phyloP scores from a whole-genome alignment of 441 rosid genomes.

The Populus hybrid region DNA sequence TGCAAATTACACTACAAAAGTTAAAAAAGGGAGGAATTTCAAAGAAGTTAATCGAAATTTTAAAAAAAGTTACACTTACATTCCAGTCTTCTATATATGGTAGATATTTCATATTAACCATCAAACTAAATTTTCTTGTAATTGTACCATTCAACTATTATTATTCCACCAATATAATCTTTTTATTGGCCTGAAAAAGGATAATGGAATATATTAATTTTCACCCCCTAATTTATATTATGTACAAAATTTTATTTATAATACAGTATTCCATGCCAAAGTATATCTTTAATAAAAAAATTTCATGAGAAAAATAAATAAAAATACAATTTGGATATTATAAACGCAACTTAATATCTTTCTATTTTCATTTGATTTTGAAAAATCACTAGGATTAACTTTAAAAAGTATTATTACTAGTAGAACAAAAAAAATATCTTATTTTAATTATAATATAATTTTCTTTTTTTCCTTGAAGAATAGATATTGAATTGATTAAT shows the following conservation, averaged over 20 bases:
- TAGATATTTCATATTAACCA: not conserved
- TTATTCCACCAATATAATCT: not conserved
- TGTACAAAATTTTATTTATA: too few species aligned
- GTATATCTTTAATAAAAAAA: too few species aligned
- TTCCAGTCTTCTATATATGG: not conserved
- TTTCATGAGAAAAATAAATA: not conserved
- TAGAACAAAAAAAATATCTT: too few species aligned
- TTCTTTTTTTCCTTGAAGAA: too few species aligned
- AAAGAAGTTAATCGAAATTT: not conserved
- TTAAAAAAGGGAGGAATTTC: not conserved
- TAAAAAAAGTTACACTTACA: not conserved
- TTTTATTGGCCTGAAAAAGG: not conserved
- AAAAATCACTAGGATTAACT: too few species aligned
- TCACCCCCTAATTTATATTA: too few species aligned
- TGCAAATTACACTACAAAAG: not conserved
- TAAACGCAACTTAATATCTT: too few species aligned
- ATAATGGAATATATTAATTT: not conserved
- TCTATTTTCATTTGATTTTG: not conserved
- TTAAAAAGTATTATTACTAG: too few species aligned
- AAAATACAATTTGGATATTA: not conserved
- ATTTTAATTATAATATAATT: too few species aligned
- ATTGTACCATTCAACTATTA: not conserved
- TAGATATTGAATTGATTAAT: too few species aligned
- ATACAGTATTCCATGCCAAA: not conserved
- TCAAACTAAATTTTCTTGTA: not conserved